Conservation (phyloP, 202 grass and related monocot species). For the Sporobolus alterniflorus region DNA sequence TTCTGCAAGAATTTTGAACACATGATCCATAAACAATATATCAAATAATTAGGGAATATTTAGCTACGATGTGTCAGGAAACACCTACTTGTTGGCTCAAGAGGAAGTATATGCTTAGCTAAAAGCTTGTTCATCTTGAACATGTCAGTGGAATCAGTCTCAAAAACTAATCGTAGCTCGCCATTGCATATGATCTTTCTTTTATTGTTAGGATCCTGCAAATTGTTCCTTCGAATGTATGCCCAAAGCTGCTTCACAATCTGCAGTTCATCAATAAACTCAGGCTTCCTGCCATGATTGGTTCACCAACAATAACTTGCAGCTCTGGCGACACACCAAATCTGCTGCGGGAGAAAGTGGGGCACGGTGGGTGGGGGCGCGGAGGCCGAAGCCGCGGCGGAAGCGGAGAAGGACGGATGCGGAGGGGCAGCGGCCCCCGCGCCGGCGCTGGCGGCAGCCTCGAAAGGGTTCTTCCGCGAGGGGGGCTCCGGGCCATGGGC, state of each 20-base stretch:
- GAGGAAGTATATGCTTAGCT: slow-evolving; percentile 81
- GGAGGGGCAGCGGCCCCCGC: background rate
- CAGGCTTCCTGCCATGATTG: slow-evolving; percentile 61
- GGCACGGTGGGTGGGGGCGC: slow-evolving; percentile 17
- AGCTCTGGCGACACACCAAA: slow-evolving; percentile 85
- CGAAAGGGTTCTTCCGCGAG: slow-evolving; percentile 53
- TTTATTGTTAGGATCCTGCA: slow-evolving; percentile 97
- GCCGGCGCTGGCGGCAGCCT: slow-evolving; percentile 11
- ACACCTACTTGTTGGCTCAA: slow-evolving; percentile 70
- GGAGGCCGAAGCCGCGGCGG: background rate
- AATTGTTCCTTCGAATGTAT: slow-evolving; percentile 90
- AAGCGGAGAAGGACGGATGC: slow-evolving; percentile 12
- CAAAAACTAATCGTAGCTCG: slow-evolving; percentile 83
- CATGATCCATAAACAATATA: slow-evolving; percentile 2
- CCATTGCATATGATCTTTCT: slow-evolving; percentile 98
- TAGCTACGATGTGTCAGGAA: background rate
- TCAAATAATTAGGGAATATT: background rate
- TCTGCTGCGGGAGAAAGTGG: slow-evolving; percentile 61
- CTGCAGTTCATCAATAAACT: slow-evolving; percentile 43
- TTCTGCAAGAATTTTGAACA: slow-evolving; percentile 61
- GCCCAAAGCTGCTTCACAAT: slow-evolving; percentile 97
- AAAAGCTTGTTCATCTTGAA: slow-evolving; percentile 98
- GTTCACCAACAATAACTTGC: slow-evolving; percentile 91
- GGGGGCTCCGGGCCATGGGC: background rate
- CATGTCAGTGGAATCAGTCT: slow-evolving; percentile 96